Evolutionary conservation across 2,329 filamentous ascomycete genomes (phyloP).

Genomic region (Fusarium sp.): DNA sequence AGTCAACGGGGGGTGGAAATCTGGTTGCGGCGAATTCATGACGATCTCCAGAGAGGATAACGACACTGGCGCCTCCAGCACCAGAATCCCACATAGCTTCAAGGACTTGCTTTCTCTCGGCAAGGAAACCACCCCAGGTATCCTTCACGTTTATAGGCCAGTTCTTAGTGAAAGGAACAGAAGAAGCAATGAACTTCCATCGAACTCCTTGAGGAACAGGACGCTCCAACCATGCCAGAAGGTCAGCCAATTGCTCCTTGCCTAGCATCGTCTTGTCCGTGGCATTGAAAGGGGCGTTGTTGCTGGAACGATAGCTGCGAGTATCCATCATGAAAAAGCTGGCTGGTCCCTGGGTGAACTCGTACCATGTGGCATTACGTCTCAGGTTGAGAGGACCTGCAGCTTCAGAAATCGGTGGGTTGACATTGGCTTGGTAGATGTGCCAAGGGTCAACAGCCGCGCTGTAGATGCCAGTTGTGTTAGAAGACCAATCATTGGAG

Average conservation of each 20-base stretch:
- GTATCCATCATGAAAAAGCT: slow-evolving; percentile 97
- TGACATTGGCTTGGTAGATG: slow-evolving; percentile 85
- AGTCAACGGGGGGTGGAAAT: slow-evolving; percentile 70
- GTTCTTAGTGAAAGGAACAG: slow-evolving; percentile 96
- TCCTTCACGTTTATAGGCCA: slow-evolving; percentile 90
- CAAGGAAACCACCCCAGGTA: slow-evolving; percentile 93
- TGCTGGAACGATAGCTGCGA: slow-evolving; percentile 82
- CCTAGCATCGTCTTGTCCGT: slow-evolving; percentile 89
- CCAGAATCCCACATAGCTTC: slow-evolving; percentile 93
- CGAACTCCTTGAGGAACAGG: slow-evolving; percentile 80
- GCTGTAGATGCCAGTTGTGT: slow-evolving; percentile 81
- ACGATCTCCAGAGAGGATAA: slow-evolving; percentile 90
- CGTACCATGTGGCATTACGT: slow-evolving; percentile 80
- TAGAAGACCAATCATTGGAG: slow-evolving; percentile 88
- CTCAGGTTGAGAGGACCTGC: slow-evolving; percentile 53
- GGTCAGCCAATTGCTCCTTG: slow-evolving; percentile 77
- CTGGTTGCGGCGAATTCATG: slow-evolving; percentile 96
- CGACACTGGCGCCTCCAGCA: slow-evolving; percentile 77
- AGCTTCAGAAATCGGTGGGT: slow-evolving; percentile 76
- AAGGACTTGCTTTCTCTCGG: slow-evolving; percentile 80
- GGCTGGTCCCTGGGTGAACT: slow-evolving; percentile 88
- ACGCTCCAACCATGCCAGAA: slow-evolving; percentile 78
- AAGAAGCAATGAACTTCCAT: slow-evolving; percentile 94
- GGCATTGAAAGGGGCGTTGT: slow-evolving; percentile 66
- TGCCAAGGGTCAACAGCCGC: slow-evolving; percentile 86